Evolutionary conservation across 352 stramenopile species (phyloP).

Genomic region (Globisporangium paddicum): DNA sequence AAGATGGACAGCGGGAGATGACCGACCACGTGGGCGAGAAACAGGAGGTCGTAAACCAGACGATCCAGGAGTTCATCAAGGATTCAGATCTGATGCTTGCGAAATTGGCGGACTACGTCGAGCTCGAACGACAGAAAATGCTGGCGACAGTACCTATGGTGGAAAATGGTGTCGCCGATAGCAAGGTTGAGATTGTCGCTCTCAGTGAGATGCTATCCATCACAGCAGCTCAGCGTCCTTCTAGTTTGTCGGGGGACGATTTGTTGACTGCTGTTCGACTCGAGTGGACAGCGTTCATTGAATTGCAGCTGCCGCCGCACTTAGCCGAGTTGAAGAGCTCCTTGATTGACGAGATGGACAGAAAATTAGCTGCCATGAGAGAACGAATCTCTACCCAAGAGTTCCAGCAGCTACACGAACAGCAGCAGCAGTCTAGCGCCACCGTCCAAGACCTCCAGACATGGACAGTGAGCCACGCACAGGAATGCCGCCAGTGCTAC

Average conservation of each 20-base stretch:
- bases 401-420: neutral
- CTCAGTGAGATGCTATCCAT: neutral
- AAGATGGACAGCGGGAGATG: conserved; percentile 15
- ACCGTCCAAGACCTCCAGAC: conserved; percentile 25
- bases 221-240: neutral
- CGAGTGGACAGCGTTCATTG: conserved; percentile 3
- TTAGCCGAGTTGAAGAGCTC: conserved; percentile 16
- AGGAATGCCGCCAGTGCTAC: conserved; percentile 49
- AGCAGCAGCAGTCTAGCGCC: conserved; percentile 3
- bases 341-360: conserved; percentile 7
- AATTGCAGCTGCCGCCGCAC: conserved; percentile 4
- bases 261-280: neutral
- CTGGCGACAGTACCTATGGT: neutral
- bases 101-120: conserved; percentile 9
- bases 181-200: neutral
- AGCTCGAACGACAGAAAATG: neutral
- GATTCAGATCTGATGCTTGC: conserved; percentile 28
- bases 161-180: neutral
- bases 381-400: neutral
- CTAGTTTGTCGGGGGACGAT: neutral
- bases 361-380: neutral
- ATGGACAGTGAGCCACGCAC: conserved; percentile 37
- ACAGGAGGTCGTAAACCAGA: conserved; percentile 22
- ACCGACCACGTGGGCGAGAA: conserved; percentile 19
- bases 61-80: conserved; percentile 23